Evolutionary conservation across 805 yeast genomes (phyloP).

Genomic region (Saturnispora saitoi): DNA sequence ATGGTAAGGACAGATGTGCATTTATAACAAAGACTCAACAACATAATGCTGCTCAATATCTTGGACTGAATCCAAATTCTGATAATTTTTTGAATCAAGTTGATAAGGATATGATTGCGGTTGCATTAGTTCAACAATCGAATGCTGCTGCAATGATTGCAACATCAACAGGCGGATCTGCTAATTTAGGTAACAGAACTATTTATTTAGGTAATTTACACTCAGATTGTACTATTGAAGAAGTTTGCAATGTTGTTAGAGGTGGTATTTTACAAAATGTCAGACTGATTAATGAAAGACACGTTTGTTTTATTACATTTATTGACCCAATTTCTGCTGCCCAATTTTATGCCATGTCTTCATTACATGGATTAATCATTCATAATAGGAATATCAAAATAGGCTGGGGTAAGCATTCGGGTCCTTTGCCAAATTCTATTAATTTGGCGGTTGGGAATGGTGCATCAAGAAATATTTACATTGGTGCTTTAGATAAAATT

Average conservation of each 20-base stretch:
- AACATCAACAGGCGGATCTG: slow-evolving; percentile 87
- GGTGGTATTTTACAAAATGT: slow-evolving; percentile 89
- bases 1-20: slow-evolving; percentile 93
- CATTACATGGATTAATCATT: slow-evolving; percentile 78
- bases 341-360: slow-evolving; percentile 91
- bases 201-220: slow-evolving; percentile 87
- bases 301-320: slow-evolving; percentile 90
- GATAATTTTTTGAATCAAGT: slow-evolving; percentile 60
- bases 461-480: slow-evolving; percentile 86
- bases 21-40: slow-evolving; percentile 92
- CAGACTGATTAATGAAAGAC: slow-evolving; percentile 72
- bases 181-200: slow-evolving; percentile 87
- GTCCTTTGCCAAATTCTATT: slow-evolving; percentile 79
- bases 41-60: slow-evolving; percentile 91
- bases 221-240: slow-evolving; percentile 81
- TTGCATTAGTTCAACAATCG: slow-evolving; percentile 81
- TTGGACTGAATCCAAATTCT: slow-evolving; percentile 85
- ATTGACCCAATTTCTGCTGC: slow-evolving; percentile 97
- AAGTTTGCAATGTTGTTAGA: slow-evolving; percentile 90
- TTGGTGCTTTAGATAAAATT: slow-evolving; percentile 46
- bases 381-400: slow-evolving; percentile 82
- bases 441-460: slow-evolving; percentile 88
- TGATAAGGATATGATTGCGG: slow-evolving; percentile 53
- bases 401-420: slow-evolving; percentile 98
- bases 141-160: slow-evolving; percentile 98